Evolutionary conservation across 331 rosid species (phyloP).

Genomic region (Erythrophleum ivorense): DNA sequence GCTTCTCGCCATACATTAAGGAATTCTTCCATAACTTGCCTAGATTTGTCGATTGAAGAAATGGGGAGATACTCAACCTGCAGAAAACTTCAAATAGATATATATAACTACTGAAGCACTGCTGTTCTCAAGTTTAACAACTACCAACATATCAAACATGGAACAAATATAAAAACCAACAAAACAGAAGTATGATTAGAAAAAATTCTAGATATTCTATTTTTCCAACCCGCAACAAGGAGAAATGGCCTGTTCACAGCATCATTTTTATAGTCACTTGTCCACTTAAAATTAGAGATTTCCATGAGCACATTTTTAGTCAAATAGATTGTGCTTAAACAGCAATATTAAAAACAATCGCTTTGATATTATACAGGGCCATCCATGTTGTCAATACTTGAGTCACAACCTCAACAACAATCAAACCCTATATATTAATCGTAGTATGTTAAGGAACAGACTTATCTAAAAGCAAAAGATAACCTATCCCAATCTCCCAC

Average conservation of each 20-base stretch:
- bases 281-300: background rate
- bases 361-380: slow-evolving; percentile 1
- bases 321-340: slow-evolving; percentile 16
- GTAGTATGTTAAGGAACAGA: background rate
- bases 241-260: background rate
- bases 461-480: slow-evolving; percentile 7
- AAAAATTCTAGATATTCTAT: background rate
- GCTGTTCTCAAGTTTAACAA: background rate
- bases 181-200: background rate
- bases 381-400: background rate
- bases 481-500: slow-evolving; percentile 19
- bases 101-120: slow-evolving; percentile 3
- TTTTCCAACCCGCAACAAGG: background rate
- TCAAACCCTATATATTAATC: background rate
- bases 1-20: slow-evolving; percentile 72
- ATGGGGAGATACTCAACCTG: slow-evolving; percentile 90
- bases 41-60: slow-evolving; percentile 77
- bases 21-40: slow-evolving; percentile 82
- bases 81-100: slow-evolving; percentile 20
- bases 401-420: background rate
- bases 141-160: background rate
- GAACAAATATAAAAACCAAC: slow-evolving; percentile 11
- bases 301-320: background rate
- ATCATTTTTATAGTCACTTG: background rate
- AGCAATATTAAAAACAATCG: slow-evolving; percentile 6